Percentiles rank a stretch among this genome's conserved stretches.
These are phyloP conservation scores for Dactylellina cionopaga DNA, from an alignment of 2,329 filamentous ascomycete genomes.

Conservation along the genomic window DNA sequence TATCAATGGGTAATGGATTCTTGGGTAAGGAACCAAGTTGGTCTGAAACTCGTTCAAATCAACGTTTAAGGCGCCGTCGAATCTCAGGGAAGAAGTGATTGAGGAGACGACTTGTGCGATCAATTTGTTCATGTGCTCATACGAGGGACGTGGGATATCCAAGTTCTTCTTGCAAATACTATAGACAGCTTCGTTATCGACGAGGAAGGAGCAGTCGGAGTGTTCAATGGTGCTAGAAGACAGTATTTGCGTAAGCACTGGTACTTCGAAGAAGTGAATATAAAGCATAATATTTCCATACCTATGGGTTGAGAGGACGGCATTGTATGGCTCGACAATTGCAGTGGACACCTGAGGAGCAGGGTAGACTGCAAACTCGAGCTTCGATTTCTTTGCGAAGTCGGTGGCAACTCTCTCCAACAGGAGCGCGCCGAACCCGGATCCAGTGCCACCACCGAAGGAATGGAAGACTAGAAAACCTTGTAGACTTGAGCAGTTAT, in stretches of 20 bases:
- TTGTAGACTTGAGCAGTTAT: slow-evolving; percentile 74
- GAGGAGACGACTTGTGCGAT: slow-evolving; percentile 75
- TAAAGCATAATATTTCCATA: not conserved
- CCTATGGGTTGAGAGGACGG: slow-evolving; percentile 67
- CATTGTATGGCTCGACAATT: slow-evolving; percentile 76
- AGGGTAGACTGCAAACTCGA: slow-evolving; percentile 74
- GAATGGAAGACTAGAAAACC: slow-evolving; percentile 76
- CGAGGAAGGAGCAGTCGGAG: slow-evolving; percentile 74
- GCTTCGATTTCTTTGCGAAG: slow-evolving; percentile 75
- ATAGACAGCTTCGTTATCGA: slow-evolving; percentile 76
- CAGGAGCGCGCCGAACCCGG: slow-evolving; percentile 73
- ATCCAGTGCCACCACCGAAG: slow-evolving; percentile 74
- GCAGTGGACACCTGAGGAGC: slow-evolving; percentile 72
- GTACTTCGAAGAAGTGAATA: slow-evolving; percentile 57
- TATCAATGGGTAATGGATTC: slow-evolving; percentile 75
- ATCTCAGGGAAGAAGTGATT: slow-evolving; percentile 73
- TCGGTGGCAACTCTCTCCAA: slow-evolving; percentile 72
- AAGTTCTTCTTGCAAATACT: slow-evolving; percentile 74
- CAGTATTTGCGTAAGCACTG: slow-evolving; percentile 62
- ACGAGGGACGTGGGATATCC: slow-evolving; percentile 72
- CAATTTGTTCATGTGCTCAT: slow-evolving; percentile 73
- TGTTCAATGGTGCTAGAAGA: slow-evolving; percentile 70
- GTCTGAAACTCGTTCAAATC: slow-evolving; percentile 77
- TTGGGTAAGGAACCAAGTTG: slow-evolving; percentile 74
- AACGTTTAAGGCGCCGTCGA: slow-evolving; percentile 74